Percentiles rank a stretch among this genome's conserved stretches.
These are phyloP conservation scores for Alloascoidea hylecoeti DNA, from an alignment of 805 yeast species.

Conservation along the genomic window DNA sequence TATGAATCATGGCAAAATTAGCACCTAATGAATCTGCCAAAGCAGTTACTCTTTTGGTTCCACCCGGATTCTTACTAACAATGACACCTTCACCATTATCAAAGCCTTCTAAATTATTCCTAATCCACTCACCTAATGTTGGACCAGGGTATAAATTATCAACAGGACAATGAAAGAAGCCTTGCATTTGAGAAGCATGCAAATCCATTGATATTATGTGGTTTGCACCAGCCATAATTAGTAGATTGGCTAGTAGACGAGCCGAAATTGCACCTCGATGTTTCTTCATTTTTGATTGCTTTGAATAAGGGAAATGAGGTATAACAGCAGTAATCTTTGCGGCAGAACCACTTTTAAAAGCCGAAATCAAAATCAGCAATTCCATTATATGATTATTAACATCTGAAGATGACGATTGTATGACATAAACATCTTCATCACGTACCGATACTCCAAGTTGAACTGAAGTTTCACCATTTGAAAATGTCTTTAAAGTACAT, in stretches of 20 bases:
- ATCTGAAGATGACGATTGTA: constrained; percentile 80
- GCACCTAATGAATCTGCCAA: constrained; percentile 84
- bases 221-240: constrained; percentile 91
- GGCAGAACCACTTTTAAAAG: constrained; percentile 87
- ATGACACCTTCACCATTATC: constrained; percentile 77
- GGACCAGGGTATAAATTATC: constrained; percentile 90
- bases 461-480: constrained; percentile 93
- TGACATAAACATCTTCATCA: constrained; percentile 88
- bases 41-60: constrained; percentile 93
- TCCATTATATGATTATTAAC: constrained; percentile 84
- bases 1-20: constrained; percentile 89
- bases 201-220: constrained; percentile 95
- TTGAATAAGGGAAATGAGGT: constrained; percentile 88
- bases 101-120: constrained; percentile 62
- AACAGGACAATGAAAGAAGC: constrained; percentile 91
- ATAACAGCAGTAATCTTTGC: constrained; percentile 78
- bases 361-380: constrained; percentile 68
- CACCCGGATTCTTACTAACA: constrained; percentile 98
- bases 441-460: constrained; percentile 80
- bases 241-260: constrained; percentile 72
- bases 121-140: constrained; percentile 71
- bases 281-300: constrained; percentile 97
- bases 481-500: constrained; percentile 35
- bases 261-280: constrained; percentile 99
- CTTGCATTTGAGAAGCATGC: constrained; percentile 97